Base-by-base conservation (phyloP, 441 rosid genomes). In the Mallotus japonicus region DNA sequence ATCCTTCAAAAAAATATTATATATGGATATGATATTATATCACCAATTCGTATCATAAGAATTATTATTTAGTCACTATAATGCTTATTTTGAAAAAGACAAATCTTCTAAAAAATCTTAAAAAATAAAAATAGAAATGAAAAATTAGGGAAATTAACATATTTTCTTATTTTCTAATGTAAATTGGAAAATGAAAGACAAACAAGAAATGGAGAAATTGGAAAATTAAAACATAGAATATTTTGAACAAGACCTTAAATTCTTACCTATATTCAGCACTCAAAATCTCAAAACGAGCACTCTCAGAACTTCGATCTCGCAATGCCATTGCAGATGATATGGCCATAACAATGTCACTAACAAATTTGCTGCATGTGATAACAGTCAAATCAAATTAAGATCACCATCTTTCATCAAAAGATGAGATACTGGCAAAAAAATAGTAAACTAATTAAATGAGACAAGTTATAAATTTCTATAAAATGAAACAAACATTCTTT, bases 231-330 rank as follows among this genome's bases (percentile, higher is more conserved):
- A 28, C 32, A 28, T 28, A 28, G 32, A 28, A 28, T 28, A 28
- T 28, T 3, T 28, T 28, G 32, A 28, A 28, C 32, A 28, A 28
- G 3, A 28, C 32, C 32, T 28, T 28, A 44, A 74, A 56, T 60
- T 14, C 37, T 75, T 86, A 91, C 98, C 99, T 92, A 78, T 89
- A 80, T 44, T 93, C 85, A 46, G 92, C 86, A 85, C 70, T 87
- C 88, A 96, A 84, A 77, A 96, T 74, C 85, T 93, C 98, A 69
- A 96, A 96, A 20, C 92, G 92, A 62, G 97, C 99, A 82, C 92
- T 90, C 85, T 96, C 99, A 77, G 97, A 86, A 81, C 97, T 87
- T 80, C 98, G 90, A 71, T 92, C 97, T 40, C 99, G 85, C 76
- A 83, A 79, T 44, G 96, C 90, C 93, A 96, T 87, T 80, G 96